Evolutionary conservation across 2,329 filamentous ascomycete species (phyloP).

Genomic region (Onygenales sp.): DNA sequence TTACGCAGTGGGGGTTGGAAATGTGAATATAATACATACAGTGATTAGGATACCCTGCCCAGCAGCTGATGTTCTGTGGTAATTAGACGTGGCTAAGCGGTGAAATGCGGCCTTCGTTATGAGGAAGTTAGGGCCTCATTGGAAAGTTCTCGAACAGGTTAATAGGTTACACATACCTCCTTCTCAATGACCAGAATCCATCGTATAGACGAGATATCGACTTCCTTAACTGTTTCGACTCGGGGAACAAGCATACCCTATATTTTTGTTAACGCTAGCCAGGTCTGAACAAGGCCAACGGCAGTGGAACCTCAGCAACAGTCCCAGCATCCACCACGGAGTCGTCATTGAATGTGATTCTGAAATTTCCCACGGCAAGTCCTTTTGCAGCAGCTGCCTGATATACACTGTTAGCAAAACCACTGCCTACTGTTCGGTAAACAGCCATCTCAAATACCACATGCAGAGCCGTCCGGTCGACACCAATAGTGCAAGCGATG

Average conservation of each 20-base stretch:
- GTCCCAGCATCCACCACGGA: constrained; percentile 30
- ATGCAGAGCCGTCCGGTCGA: constrained; percentile 46
- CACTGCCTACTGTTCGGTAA: neutral
- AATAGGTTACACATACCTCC: constrained; percentile 36
- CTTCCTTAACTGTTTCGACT: constrained; percentile 32
- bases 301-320: constrained; percentile 21
- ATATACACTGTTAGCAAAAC: neutral
- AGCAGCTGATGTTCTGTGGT: constrained; percentile 33
- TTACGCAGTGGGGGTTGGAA: neutral
- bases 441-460: constrained; percentile 33
- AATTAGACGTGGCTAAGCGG: constrained; percentile 40
- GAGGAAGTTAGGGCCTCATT: neutral
- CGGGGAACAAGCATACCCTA: constrained; percentile 47
- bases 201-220: constrained; percentile 37
- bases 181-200: constrained; percentile 57
- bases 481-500: constrained; percentile 49
- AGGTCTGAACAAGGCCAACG: neutral
- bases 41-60: constrained; percentile 47
- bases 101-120: constrained; percentile 48
- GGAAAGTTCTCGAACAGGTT: neutral
- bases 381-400: constrained; percentile 38
- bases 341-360: constrained; percentile 15
- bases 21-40: constrained; percentile 24
- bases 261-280: constrained; percentile 17
- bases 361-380: constrained; percentile 28